These are phyloP conservation scores for Cystobasidiaceae sp. DNA, from an alignment of 1,284 basidiomycete genomes.

Conservation along the genomic window DNA sequence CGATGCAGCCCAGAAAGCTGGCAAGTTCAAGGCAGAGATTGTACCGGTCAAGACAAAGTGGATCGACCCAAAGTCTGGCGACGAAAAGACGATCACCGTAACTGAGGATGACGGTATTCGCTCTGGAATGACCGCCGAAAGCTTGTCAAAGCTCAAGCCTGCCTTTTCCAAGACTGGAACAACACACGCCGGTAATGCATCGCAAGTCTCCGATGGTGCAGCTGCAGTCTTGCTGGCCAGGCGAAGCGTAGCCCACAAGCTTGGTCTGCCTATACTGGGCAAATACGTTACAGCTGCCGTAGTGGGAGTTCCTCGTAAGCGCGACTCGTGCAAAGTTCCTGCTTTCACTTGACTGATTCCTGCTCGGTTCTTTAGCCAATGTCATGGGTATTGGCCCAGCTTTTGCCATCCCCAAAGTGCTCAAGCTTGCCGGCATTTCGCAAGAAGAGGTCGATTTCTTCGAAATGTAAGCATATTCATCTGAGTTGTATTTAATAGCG, in stretches of 20 bases:
- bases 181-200: slow-evolving; percentile 70
- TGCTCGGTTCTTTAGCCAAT: slow-evolving; percentile 44
- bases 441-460: slow-evolving; percentile 78
- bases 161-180: slow-evolving; percentile 80
- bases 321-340: neutral
- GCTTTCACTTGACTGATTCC: neutral
- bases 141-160: slow-evolving; percentile 84
- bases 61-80: slow-evolving; percentile 77
- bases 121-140: slow-evolving; percentile 70
- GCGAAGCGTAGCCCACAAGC: slow-evolving; percentile 77
- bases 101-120: slow-evolving; percentile 87
- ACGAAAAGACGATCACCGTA: slow-evolving; percentile 71
- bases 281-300: slow-evolving; percentile 77
- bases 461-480: slow-evolving; percentile 58
- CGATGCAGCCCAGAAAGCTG: slow-evolving; percentile 74
- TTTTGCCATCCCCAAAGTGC: slow-evolving; percentile 79
- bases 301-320: slow-evolving; percentile 58
- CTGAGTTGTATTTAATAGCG: neutral
- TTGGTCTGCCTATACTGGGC: slow-evolving; percentile 84
- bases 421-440: slow-evolving; percentile 66
- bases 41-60: slow-evolving; percentile 65
- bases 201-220: slow-evolving; percentile 95
- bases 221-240: slow-evolving; percentile 87
- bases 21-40: slow-evolving; percentile 89
- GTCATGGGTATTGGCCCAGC: slow-evolving; percentile 83